Evolutionary conservation across 805 yeast species (phyloP), one percentile per base, ranked within the genome.

Genomic region (Wickerhamomyces sydowiorum): DNA sequence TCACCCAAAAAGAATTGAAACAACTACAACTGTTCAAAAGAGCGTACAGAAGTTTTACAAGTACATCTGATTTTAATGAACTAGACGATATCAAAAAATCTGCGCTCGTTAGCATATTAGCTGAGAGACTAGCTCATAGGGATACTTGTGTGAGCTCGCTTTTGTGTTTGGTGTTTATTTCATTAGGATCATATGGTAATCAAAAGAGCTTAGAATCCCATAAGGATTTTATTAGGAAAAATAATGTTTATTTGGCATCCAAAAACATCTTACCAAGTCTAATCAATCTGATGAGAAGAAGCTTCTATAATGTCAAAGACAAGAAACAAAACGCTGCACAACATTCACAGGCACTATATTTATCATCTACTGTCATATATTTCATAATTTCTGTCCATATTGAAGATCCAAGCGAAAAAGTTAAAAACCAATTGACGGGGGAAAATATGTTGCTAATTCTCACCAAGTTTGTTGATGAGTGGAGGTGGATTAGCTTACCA

Each of bases 401-500:
- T 27, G 7, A 36, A 6, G n/a, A 36, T 7, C 38, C 33, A 17
- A 18, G 12, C 18, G 33, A 7, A 30, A 30, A 30, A 18, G 33
- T 30, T 9, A 17, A 12, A 42, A 31, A n/a, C 5, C 45, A 39
- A 38, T 37, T 73, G 7, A 49, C 47, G 3, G 51, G 66, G 3
- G 39, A 60, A 0, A 66, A 73, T 23, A 15, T 86, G 1, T 47
- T 86, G 30, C 45, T 66, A 2, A 57, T 57, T 14, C 47, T 86
- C 7, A 61, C 78, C 1, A 59, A 64, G 31, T 70, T 74, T 38
- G 68, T 85, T 8, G 90, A 82, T 47, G 64, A 71, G 35, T 82
- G 91, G 86, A 73, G 86, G 49, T 79, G 86, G 82, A 59, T 57
- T 34, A 63, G 70, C 39, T 55, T 65, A 36, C 42, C 59, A 10